A percentile compares a stretch with the other conserved stretches of the same genome.
Evolutionary conservation across 2,329 filamentous ascomycete species (phyloP).

Genomic region (Fusarium sp.): DNA sequence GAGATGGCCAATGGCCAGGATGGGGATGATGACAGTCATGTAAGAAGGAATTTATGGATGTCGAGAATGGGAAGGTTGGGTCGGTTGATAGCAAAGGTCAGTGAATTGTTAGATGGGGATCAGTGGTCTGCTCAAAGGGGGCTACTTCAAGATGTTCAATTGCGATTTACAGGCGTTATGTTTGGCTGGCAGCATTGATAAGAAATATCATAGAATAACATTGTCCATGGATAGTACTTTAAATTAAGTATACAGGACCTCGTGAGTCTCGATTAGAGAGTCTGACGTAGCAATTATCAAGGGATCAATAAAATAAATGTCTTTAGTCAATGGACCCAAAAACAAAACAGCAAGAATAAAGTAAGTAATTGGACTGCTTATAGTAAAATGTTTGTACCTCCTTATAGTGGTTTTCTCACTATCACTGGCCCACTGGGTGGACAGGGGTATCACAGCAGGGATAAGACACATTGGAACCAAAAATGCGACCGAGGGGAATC

Average conservation of each 20-base stretch:
- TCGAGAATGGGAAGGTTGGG: background rate
- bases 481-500: conserved; percentile 28
- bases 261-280: background rate
- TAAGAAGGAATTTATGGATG: background rate
- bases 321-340: background rate
- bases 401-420: no score
- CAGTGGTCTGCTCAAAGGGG: background rate
- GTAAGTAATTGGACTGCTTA: no score
- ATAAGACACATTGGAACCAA: background rate
- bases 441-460: background rate
- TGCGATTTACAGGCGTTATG: background rate
- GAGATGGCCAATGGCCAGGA: background rate
- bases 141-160: background rate
- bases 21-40: background rate
- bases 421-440: no score
- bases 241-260: background rate
- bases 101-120: background rate
- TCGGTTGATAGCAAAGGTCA: background rate
- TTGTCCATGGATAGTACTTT: background rate
- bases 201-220: background rate
- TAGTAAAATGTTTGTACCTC: no score
- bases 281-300: rapidly evolving
- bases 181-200: background rate
- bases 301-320: background rate
- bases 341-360: background rate